Base-by-base conservation (phyloP, 73 alveolate species). In the Paramecium sexaurelia region DNA sequence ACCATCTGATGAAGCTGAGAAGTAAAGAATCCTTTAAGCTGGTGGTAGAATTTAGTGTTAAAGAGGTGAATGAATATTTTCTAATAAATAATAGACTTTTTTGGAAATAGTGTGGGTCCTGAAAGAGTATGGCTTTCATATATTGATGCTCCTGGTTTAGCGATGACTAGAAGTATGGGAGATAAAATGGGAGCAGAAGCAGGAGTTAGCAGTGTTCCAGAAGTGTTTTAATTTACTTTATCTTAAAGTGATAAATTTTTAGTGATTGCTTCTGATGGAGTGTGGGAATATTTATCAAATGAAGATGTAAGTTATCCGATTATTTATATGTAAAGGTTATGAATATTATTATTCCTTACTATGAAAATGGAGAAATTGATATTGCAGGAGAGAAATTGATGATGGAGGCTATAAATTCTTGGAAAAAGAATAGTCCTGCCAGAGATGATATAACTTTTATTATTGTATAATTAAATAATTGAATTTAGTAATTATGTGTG, bases 81-180 rank as follows among this genome's bases (percentile, higher is more conserved):
- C 3, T 55, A 40, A 55, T 94, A 87, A 22, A 87, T 68, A 26
- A 92, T 97, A 91, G 97, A 94, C 94, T 73, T 75, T 73, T 33
- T 56, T 39, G 97, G 98, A 3, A 95, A 92, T 41, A 91, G 94
- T 33, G 91, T 96, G 43, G 99, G 99, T 2, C 99, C 99, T 9
- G 87, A 86, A 55, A 95, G 99, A 95, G 98, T 98, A 7, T 98
- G 99, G 99, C 94, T 95, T 26, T 94, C 94, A 75, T 92, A 94
- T 61, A 92, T 96, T 39, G 99, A 98, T 91, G 94, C 96, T 11
- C 99, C 99, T 4, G 99, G 99, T 17, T 93, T 98, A 8, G 99
- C 99, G 0, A 98, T 98, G 99, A 95, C 99, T 55, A 92, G 99
- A 84, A 95, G 83, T 71, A 35, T 71, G 57, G 86, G 86, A 35